Percentiles rank a stretch among this genome's conserved stretches.
Evolutionary conservation across 805 yeast species (phyloP).

Genomic region (Hanseniaspora guilliermondii): DNA sequence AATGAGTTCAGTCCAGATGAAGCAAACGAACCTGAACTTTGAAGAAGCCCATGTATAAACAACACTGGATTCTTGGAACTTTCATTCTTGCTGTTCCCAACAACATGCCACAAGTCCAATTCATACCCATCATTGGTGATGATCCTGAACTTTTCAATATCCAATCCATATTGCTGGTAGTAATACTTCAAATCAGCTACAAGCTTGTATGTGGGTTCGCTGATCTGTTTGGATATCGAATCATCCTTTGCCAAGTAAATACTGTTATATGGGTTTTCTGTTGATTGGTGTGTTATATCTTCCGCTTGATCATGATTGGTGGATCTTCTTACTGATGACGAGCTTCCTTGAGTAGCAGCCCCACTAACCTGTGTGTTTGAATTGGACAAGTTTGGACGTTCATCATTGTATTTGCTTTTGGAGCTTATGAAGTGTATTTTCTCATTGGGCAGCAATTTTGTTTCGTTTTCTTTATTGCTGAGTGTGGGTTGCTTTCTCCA

Average conservation of each 20-base stretch:
- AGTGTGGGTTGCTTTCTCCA: slow-evolving; percentile 24
- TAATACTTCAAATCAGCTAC: slow-evolving; percentile 55
- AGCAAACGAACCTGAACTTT: slow-evolving; percentile 74
- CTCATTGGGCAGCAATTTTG: slow-evolving; percentile 16
- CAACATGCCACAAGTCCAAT: slow-evolving; percentile 50
- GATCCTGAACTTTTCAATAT: slow-evolving; percentile 45
- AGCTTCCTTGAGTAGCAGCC: slow-evolving; percentile 1
- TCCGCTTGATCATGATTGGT: background rate
- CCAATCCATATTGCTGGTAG: slow-evolving; percentile 47
- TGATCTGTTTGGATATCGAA: slow-evolving; percentile 12
- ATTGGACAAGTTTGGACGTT: slow-evolving; percentile 6
- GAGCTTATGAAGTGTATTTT: slow-evolving; percentile 12
- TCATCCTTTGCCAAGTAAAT: slow-evolving; percentile 16
- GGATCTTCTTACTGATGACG: slow-evolving; percentile 3
- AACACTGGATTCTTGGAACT: slow-evolving; percentile 47
- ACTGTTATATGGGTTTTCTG: slow-evolving; percentile 24
- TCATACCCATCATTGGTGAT: slow-evolving; percentile 72
- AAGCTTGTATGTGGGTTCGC: slow-evolving; percentile 22
- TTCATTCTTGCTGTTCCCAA: slow-evolving; percentile 18
- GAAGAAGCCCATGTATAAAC: slow-evolving; percentile 74
- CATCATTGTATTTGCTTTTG: slow-evolving; percentile 11
- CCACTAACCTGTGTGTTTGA: slow-evolving; percentile 16
- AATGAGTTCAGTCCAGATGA: slow-evolving; percentile 73
- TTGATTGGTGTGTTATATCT: slow-evolving; percentile 9
- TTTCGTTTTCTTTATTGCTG: slow-evolving; percentile 14